Evolutionary conservation across 208 protist genomes (phyloP), one percentile per base, ranked within the genome.

Genomic region (Crithidia fasciculata): DNA sequence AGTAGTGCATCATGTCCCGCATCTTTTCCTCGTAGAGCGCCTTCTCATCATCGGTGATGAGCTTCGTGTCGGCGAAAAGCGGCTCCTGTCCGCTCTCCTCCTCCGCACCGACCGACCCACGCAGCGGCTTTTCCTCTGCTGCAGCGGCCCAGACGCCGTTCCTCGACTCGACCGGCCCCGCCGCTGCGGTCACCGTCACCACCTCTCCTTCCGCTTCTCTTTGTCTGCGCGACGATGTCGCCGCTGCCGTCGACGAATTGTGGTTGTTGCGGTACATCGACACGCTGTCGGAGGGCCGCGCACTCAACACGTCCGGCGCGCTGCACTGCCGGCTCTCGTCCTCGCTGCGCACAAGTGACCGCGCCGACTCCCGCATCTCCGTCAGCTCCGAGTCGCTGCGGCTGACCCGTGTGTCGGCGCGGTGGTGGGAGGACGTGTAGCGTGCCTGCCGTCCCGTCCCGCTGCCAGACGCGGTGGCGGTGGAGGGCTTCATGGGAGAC

Each of bases 1-100:
- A 72, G 73, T 85, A 89, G 66, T 82, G 68, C 64, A 85, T 70
- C 52, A 81, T 58, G 9, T 58, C 67, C 37, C 52, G 49, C 58
- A 73, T 67, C 36, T 76, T 65, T 12, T 68, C 43, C 43, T 70
- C 74, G 52, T 69, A 79, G 15, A 15, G 37, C 5, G 43, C 59
- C 10, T 55, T 70, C 45, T 79, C 74, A n/a, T 72, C 74, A 10
- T 47, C 43, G 10, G 74, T 76, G 18, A 63, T 39, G 44, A 59
- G 70, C 65, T 76, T 72, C 43, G 61, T 37, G 28, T 70, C 57
- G 2, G 62, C 58, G 16, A 76, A 53, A 10, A 72, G 6, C 28
- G 52, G 61, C 55, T 74, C 78, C 5, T 47, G 28, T 28, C 44
- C 39, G 15, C 15, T 12, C 15, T 37, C 39, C 64, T 36, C 53